Evolutionary conservation across 345 rosid species (phyloP), one percentile per base, ranked within the genome.

Genomic region (Eucalyptus sideroxylon): DNA sequence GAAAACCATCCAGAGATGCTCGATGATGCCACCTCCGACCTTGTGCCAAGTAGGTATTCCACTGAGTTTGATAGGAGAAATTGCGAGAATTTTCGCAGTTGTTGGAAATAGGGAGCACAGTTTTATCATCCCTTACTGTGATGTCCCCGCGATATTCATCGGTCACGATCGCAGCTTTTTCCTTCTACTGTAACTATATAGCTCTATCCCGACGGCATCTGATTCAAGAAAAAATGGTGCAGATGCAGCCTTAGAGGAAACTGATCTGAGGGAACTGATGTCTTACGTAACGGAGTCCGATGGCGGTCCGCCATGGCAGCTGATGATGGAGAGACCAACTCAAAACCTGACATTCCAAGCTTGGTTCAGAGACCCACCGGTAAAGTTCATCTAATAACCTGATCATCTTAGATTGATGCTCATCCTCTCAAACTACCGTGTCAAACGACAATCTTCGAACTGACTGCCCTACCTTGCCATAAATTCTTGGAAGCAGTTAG

Each of bases 301-400:
- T 40, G 89, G 65, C 7, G 88, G 88, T 65, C 72, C 91, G 2
- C 77, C 87, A 16, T 92, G 90, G 93, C 87, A 50, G 59, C 82
- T 87, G 50, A 26, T 92, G 91, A 89, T 90, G 93, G 91, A 89
- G 51, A 44, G 69, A 23, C 45, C 88, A 9, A 77, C 89, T 55
- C 50, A 91, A 16, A 89, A 59, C 16, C 50, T 91, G 62, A 50
- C 72, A 19, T 90, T 44, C 87, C 91, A 89, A 55, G 91, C 93
- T 49, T 90, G 93, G 93, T 89, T 21, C 86, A 51, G 90, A 30
- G 93, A 91, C n/a, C 89, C 90, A 50, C 89, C 34, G 42, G 90
- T 92, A 83, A n/a, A 47, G 13, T 55, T 53, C 26, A 23, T 56
- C 47, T 21, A 37, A 72, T 37, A 37, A 72, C 21, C 45, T 77